Conservation (phyloP, 108 stramenopile species). For the Bacterosira constricta region DNA sequence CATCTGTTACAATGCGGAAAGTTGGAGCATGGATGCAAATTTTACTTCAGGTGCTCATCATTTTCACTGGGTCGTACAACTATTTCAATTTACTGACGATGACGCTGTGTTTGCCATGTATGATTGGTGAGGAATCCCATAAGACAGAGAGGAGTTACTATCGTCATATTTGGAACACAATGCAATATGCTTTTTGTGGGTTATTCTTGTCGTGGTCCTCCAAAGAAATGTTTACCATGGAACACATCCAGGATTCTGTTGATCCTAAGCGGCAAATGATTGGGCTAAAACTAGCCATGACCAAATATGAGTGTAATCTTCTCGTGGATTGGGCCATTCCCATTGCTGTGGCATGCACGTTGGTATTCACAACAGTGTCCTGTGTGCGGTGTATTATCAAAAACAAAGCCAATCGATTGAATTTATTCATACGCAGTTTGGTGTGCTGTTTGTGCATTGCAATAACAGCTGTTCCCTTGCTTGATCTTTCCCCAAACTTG, state of each 20-base stretch:
- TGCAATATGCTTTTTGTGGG: background rate
- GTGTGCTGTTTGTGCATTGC: slow-evolving; percentile 38
- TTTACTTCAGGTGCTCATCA: slow-evolving; percentile 67
- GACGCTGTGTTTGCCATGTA: slow-evolving; percentile 53
- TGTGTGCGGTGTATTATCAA: background rate
- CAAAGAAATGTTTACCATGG: slow-evolving; percentile 38
- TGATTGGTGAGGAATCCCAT: slow-evolving; percentile 25
- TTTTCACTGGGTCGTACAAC: slow-evolving; percentile 75
- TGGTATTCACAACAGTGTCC: slow-evolving; percentile 5
- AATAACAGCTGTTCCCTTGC: slow-evolving; percentile 42
- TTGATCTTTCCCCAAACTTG: slow-evolving; percentile 27
- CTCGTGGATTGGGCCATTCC: slow-evolving; percentile 27
- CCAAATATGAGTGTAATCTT: slow-evolving; percentile 30
- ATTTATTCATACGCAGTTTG: slow-evolving; percentile 5
- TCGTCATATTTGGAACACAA: background rate
- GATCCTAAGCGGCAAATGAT: background rate
- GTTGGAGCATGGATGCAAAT: slow-evolving; percentile 60
- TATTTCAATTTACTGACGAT: slow-evolving; percentile 82
- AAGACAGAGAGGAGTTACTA: background rate
- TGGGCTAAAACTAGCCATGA: slow-evolving; percentile 36
- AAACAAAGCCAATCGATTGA: slow-evolving; percentile 1
- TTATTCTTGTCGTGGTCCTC: slow-evolving; percentile 24
- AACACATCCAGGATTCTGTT: slow-evolving; percentile 1
- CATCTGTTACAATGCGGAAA: slow-evolving; percentile 30
- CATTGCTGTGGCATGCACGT: slow-evolving; percentile 2